Base-by-base conservation (phyloP, 495 filamentous ascomycete genomes). In the Aspergillus saccharolyticus region DNA sequence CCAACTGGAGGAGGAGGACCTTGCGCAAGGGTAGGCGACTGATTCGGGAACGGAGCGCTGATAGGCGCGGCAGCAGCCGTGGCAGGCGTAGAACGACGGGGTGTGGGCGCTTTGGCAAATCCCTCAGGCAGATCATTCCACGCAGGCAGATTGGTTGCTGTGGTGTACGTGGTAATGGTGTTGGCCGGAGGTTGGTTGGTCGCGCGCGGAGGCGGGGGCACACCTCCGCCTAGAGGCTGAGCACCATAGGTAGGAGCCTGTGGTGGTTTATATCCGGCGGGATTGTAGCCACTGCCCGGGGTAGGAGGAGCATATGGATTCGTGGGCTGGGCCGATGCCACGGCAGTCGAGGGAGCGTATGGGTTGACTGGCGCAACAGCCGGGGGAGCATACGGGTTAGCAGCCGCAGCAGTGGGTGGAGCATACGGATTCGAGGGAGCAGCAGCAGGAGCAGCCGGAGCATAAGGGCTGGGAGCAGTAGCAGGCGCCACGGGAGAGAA, bases 81-180 rank as follows among this genome's bases (percentile, higher is more conserved):
- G 42, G 80, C 83, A 25, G 91, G 91, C 12, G 91, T 96, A 42
- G 76, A 79, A 63, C 85, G 80, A 54, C 91, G 82, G 12, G 85
- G 80, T 12, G 80, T 75, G 22, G 87, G 83, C 43, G 86, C 76
- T 67, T 92, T 95, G 25, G 83, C 80, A 24, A 96, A 81, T 55
- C 70, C 89, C 62, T 96, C 84, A 0, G 94, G 94, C 55, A 93
- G 85, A 72, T 99, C 94, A 62, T 99, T 99, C 94, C 94, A 99
- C 53, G 87, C 86, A 33, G 83, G 82, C 44, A 84, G 82, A 56
- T 88, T 85, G 56, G 82, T 83, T 58, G 81, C 80, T 56, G 83
- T 88, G 17, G 88, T 80, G 52, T 91, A 90, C 14, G 89, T 86
- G 15, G 72, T 71, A 28, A 76, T 59, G 18, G 72, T 75, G 12